A percentile compares a stretch with the other conserved stretches of the same genome.
These are phyloP conservation scores for Sarocladium oryzae DNA, from an alignment of 2,329 filamentous ascomycete genomes.

Conservation along the genomic window DNA sequence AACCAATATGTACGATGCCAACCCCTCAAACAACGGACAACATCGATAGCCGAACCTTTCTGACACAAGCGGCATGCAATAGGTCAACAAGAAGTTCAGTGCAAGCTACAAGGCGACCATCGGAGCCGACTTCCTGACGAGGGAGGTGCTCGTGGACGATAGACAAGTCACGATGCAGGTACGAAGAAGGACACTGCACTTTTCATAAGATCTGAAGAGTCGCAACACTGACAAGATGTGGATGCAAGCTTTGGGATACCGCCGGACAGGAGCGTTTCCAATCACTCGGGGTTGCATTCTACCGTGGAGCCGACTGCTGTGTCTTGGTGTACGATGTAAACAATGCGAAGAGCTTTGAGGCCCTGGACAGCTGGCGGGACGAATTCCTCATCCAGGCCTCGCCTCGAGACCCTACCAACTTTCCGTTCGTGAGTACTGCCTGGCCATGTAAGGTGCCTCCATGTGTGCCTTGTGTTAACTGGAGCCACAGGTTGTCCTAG, in stretches of 20 bases:
- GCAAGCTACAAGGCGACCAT: slow-evolving; percentile 99
- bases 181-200: slow-evolving; percentile 24
- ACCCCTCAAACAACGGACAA: slow-evolving; percentile 9
- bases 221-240: background rate
- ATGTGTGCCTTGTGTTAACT: background rate
- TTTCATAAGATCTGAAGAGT: background rate
- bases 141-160: slow-evolving; percentile 96
- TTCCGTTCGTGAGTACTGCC: slow-evolving; percentile 81
- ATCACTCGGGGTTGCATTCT: slow-evolving; percentile 94
- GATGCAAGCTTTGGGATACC: slow-evolving; percentile 86
- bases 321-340: slow-evolving; percentile 98
- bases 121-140: slow-evolving; percentile 95
- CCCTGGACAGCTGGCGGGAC: slow-evolving; percentile 95
- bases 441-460: background rate
- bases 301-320: slow-evolving; percentile 95
- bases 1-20: slow-evolving; percentile 91
- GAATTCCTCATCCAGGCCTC: slow-evolving; percentile 98
- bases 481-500: slow-evolving; percentile 69
- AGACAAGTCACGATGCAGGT: slow-evolving; percentile 98
- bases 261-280: slow-evolving; percentile 97
- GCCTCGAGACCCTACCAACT: slow-evolving; percentile 91
- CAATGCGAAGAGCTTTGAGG: slow-evolving; percentile 98
- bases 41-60: slow-evolving; percentile 12
- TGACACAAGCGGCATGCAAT: slow-evolving; percentile 9
- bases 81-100: slow-evolving; percentile 99